phyloP scores from a whole-genome alignment of 2,329 filamentous ascomycete species.

The Penicillium freii region DNA sequence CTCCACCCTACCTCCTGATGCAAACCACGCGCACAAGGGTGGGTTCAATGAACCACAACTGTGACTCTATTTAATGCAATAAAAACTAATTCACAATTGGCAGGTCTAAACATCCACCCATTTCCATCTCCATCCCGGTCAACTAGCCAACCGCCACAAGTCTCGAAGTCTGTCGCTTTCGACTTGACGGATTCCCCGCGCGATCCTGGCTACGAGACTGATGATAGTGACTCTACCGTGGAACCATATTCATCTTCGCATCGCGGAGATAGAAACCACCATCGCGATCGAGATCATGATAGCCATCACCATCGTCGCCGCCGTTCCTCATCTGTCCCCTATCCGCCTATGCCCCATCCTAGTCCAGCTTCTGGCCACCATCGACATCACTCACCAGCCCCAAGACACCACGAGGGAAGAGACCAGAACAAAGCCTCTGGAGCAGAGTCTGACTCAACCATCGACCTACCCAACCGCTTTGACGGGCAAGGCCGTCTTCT shows the following conservation, averaged over 20 bases:
- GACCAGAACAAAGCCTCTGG: slow-evolving; percentile 12
- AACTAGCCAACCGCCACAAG: slow-evolving; percentile 25
- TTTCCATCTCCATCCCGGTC: slow-evolving; percentile 14
- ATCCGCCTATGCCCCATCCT: slow-evolving; percentile 13
- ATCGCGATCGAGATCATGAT: background rate
- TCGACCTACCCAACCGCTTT: slow-evolving; percentile 46
- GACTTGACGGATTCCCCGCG: slow-evolving; percentile 19
- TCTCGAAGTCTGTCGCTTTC: slow-evolving; percentile 37
- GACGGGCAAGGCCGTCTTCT: slow-evolving; percentile 43
- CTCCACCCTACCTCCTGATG: slow-evolving; percentile 35
- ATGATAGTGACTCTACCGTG: slow-evolving; percentile 43
- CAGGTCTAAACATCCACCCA: slow-evolving; percentile 18
- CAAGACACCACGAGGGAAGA: background rate
- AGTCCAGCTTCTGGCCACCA: slow-evolving; percentile 5
- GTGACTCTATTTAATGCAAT: background rate
- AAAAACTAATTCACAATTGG: slow-evolving; percentile 11
- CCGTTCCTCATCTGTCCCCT: slow-evolving; percentile 26
- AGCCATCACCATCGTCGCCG: slow-evolving; percentile 20
- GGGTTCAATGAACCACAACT: slow-evolving; percentile 34
- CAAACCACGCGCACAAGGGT: slow-evolving; percentile 43
- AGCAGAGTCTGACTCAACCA: slow-evolving; percentile 44
- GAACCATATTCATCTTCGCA: slow-evolving; percentile 13
- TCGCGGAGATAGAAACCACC: slow-evolving; percentile 3
- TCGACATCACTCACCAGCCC: slow-evolving; percentile 1
- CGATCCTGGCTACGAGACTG: slow-evolving; percentile 43